Base-by-base conservation (phyloP, 139 green algal genomes). In the Tetradesmus obliquus region DNA sequence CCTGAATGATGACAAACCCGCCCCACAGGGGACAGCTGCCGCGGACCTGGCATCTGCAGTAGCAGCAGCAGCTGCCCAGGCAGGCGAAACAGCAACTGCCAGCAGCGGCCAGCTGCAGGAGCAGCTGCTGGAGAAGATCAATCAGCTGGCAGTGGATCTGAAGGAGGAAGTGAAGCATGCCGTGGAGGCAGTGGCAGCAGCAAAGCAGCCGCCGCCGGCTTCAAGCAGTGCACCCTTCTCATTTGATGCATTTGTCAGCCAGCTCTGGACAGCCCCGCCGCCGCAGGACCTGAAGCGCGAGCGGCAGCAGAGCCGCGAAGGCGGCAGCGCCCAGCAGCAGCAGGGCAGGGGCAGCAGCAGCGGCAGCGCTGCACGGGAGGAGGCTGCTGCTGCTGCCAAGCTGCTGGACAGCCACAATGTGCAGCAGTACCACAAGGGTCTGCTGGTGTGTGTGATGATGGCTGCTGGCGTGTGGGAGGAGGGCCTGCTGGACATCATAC, bases 71-170 rank as follows among this genome's bases (percentile, higher is more conserved):
- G 24, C 66, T 45, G 53, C 87, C n/a, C 7, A 86, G 72, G 45
- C 45, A 15, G 53, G 69, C 7, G 66, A 60, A 15, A 53, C n/a
- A 62, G 45, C 54, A 79, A 55, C 24, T n/a, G 62, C 60, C 85
- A 82, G 84, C 84, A 89, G 45, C 85, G 32, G 66, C 5, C 85
- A 89, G 9, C 62, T 45, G 84, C 84, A 88, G 84, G 22, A 76
- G 66, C 66, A 54, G 74, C 74, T 82, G n/a, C 22, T 82, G n/a
- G n/a, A 20, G 1, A 82, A 53, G 74, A 32, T 82, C 20, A 22
- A 82, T n/a, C 74, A 54, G 74, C 74, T 82, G 74, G 74, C 74
- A 54, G n/a, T 53, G 53, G 74, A 82, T n/a, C 20, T 82, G n/a
- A 54, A 51, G 24, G 74, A 82, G n/a, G 74, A 82, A 54, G 24